These are phyloP conservation scores for Ilex asprella DNA, from an alignment of 257 asterid species.

Conservation along the genomic window DNA sequence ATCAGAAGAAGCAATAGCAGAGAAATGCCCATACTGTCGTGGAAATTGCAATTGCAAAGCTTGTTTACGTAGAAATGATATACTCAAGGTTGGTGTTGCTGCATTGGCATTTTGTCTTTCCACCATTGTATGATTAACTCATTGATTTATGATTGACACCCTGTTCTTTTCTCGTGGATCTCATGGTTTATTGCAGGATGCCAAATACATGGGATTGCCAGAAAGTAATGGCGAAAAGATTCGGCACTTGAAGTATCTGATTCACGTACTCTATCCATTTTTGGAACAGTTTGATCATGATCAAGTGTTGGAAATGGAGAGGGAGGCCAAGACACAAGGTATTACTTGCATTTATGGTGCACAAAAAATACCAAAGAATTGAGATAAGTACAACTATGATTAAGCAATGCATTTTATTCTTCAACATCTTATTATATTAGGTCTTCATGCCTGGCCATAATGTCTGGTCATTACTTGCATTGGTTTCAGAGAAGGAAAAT, in stretches of 20 bases:
- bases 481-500: not conserved
- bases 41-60: slow-evolving; percentile 59
- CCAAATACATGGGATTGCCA: slow-evolving; percentile 29
- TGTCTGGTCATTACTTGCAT: not conserved
- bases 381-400: not conserved
- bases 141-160: too few species aligned
- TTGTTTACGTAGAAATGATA: slow-evolving; percentile 32
- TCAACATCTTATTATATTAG: not conserved
- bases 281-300: slow-evolving; percentile 30
- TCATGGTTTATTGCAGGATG: slow-evolving; percentile 29
- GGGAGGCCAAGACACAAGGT: slow-evolving; percentile 50
- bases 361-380: not conserved
- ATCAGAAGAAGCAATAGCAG: slow-evolving; percentile 32
- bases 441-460: not conserved
- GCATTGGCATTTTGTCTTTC: not conserved
- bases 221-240: slow-evolving; percentile 14
- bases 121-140: not conserved
- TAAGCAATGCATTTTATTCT: not conserved
- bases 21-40: slow-evolving; percentile 50
- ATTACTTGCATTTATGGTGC: not conserved
- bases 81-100: slow-evolving; percentile 25
- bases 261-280: slow-evolving; percentile 29
- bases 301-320: slow-evolving; percentile 36
- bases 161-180: not conserved
- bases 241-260: slow-evolving; percentile 23